Evolutionary conservation across 1,284 basidiomycete genomes (phyloP).

Genomic region (Heterobasidion parviporum): DNA sequence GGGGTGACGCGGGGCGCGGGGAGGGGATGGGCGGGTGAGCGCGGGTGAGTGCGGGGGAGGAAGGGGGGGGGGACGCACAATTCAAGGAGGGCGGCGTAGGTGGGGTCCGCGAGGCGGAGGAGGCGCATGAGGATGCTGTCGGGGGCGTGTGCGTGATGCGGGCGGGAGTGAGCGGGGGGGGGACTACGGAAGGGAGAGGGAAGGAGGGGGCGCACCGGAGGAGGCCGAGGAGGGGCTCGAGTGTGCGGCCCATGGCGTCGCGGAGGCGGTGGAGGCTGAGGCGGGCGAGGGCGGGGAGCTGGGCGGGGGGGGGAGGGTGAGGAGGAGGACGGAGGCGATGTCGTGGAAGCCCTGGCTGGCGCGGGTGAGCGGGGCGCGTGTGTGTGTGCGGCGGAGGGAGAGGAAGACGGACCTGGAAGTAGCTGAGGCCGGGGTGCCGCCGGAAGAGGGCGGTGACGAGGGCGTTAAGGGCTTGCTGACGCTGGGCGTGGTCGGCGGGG

Average conservation of each 20-base stretch:
- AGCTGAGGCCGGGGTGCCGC: slow-evolving; percentile 63
- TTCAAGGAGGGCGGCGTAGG: slow-evolving; percentile 63
- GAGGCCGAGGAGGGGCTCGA: slow-evolving; percentile 82
- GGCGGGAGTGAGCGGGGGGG: background rate
- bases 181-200: background rate
- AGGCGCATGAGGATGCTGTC: slow-evolving; percentile 63
- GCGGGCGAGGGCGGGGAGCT: slow-evolving; percentile 56
- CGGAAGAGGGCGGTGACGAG: slow-evolving; percentile 75
- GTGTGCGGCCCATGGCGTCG: slow-evolving; percentile 81
- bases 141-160: background rate
- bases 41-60: background rate
- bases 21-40: slow-evolving; percentile 5
- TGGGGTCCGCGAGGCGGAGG: slow-evolving; percentile 60
- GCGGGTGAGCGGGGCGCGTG: background rate
- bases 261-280: slow-evolving; percentile 77
- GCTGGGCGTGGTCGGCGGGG: slow-evolving; percentile 22
- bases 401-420: slow-evolving; percentile 64
- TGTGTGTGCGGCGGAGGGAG: background rate
- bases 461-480: slow-evolving; percentile 64
- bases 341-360: slow-evolving; percentile 81
- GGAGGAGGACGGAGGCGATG: slow-evolving; percentile 78
- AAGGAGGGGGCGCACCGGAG: slow-evolving; percentile 56
- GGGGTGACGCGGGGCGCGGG: slow-evolving; percentile 32
- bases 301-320: slow-evolving; percentile 62
- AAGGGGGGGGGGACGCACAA: slow-evolving; percentile 31